Evolutionary conservation across 441 rosid species (phyloP), one percentile per base, ranked within the genome.

Genomic region (Aquilaria agallochum): DNA sequence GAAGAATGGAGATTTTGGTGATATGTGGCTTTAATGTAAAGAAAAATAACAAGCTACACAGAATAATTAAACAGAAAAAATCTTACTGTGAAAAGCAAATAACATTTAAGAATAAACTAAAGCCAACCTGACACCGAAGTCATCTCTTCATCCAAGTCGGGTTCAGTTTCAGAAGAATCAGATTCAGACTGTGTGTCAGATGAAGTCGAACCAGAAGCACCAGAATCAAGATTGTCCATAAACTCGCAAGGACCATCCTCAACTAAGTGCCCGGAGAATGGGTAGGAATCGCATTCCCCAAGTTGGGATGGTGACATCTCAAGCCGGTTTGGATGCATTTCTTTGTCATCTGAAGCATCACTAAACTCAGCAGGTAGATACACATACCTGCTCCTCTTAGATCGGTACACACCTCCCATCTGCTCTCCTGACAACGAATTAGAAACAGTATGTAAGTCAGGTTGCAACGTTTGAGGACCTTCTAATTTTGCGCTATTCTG

Each of bases 121-220:
- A 69, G 42, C 53, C 65, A 60, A 90, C 98, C 97, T 83, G 95
- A 80, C 52, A 72, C 72, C 59, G 76, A 69, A 76, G 75, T 74
- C 68, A 82, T 72, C 68, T 78, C 94, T 64, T 86, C 79, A 66
- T 78, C 88, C 65, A 82, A 74, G 70, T 91, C 92, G 59, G 81
- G 83, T 68, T 89, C 97, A 66, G 95, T 89, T 74, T 85, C 87
- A 46, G 96, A 88, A 55, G 95, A 85, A 73, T 89, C 96, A 72
- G 92, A 77, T 63, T 85, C 86, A 4, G 90, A 84, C 60, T 78
- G 93, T 5, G 88, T 81, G 62, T 81, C 96, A 51, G 87, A 78
- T 47, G 81, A 75, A 33, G 69, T 80, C 52, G 78, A 66, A 53
- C 68, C 82, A 9, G 85, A 78, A 57, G 79, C 74, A 59, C 73